Conservation (phyloP, 1,284 basidiomycete species). For the Boletus smithii region DNA sequence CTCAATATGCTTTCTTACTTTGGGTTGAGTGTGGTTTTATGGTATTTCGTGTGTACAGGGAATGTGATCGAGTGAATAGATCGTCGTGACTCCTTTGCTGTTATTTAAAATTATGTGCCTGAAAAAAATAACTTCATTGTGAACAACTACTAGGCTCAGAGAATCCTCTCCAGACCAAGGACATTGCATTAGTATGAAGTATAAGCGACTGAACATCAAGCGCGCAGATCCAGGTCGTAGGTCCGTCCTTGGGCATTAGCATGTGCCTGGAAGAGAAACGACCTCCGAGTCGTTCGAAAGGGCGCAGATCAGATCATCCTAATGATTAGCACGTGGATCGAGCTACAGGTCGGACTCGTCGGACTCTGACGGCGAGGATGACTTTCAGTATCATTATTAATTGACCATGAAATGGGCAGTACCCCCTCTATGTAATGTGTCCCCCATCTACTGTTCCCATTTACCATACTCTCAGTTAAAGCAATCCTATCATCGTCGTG, state of each 20-base stretch:
- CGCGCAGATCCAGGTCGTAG: too few relatives aligned
- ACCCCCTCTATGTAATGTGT: not conserved
- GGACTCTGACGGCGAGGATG: not conserved
- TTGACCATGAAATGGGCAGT: not conserved
- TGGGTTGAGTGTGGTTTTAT: not conserved
- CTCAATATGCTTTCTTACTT: not conserved
- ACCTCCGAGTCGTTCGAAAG: too few relatives aligned
- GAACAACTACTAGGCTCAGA: too few relatives aligned
- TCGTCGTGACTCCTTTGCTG: too few relatives aligned
- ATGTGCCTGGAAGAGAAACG: not conserved
- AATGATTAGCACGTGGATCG: not conserved
- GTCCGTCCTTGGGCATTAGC: too few relatives aligned
- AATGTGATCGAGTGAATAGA: too few relatives aligned
- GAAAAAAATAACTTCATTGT: too few relatives aligned
- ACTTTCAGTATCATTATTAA: not conserved
- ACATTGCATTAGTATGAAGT: too few relatives aligned
- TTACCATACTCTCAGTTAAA: conserved; percentile 64
- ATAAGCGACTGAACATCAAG: too few relatives aligned
- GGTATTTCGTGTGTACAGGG: too few relatives aligned
- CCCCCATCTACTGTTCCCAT: conserved; percentile 10
- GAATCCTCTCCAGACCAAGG: too few relatives aligned
- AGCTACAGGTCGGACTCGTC: not conserved
- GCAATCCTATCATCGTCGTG: conserved; percentile 50
- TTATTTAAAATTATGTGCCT: too few relatives aligned
- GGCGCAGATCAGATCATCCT: not conserved